These are phyloP conservation scores for Phytophthora boehmeriae DNA, from an alignment of 352 stramenopile genomes.

Conservation along the genomic window DNA sequence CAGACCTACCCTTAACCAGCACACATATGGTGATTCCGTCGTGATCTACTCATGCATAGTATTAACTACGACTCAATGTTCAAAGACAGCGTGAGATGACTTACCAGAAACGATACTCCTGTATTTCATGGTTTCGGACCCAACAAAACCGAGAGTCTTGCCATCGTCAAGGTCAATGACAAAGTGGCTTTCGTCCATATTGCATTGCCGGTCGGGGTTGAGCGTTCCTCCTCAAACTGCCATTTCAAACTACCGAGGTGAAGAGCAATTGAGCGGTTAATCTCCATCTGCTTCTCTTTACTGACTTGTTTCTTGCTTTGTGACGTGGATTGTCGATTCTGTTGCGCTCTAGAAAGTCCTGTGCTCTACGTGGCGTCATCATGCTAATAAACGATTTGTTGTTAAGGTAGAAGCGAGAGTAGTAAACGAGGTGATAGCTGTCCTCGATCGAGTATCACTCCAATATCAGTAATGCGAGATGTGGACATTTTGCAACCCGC, in stretches of 20 bases:
- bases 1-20: neutral
- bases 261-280: constrained; percentile 5
- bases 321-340: constrained; percentile 12
- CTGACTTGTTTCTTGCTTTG: constrained; percentile 19
- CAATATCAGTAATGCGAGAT: neutral
- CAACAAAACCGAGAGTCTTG: constrained; percentile 8
- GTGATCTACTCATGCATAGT: constrained; percentile 8
- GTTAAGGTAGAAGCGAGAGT: neutral
- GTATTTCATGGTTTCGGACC: constrained; percentile 5
- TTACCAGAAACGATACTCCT: constrained; percentile 14
- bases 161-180: constrained; percentile 20
- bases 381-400: neutral
- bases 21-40: constrained; percentile 23
- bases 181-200: constrained; percentile 18
- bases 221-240: constrained; percentile 6
- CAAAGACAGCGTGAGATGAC: neutral
- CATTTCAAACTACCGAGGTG: constrained; percentile 6
- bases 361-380: neutral
- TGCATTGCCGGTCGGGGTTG: constrained; percentile 5
- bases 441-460: constrained; percentile 7
- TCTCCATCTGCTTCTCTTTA: constrained; percentile 4
- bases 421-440: neutral
- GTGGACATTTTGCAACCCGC: neutral
- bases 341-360: constrained; percentile 10
- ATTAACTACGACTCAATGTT: too few relatives aligned